A percentile compares a stretch with the other conserved stretches of the same genome.
These are phyloP conservation scores for Lactarius sanguifluus DNA, from an alignment of 768 basidiomycete species.

Conservation along the genomic window DNA sequence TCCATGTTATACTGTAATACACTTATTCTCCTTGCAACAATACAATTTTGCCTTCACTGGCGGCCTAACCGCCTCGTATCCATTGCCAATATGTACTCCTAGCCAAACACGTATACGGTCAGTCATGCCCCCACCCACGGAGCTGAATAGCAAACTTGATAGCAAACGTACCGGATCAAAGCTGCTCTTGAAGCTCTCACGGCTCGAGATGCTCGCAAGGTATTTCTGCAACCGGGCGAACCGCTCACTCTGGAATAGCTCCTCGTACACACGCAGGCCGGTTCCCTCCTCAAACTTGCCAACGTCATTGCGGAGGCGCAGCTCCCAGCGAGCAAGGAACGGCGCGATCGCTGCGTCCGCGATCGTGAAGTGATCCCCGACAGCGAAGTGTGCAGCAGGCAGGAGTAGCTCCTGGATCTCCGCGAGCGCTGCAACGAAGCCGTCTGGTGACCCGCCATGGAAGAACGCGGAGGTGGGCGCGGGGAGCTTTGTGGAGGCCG, in stretches of 20 bases:
- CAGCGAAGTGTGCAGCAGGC: constrained; percentile 40
- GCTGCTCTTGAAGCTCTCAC: constrained; percentile 53
- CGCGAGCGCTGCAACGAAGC: constrained; percentile 44
- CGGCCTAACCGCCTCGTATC: background rate
- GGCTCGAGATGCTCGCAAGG: constrained; percentile 43
- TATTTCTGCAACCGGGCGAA: constrained; percentile 51
- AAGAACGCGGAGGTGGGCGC: constrained; percentile 38
- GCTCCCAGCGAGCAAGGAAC: constrained; percentile 51
- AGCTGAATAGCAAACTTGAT: constrained; percentile 33
- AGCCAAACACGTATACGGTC: background rate
- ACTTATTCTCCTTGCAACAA: background rate
- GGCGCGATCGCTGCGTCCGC: constrained; percentile 61
- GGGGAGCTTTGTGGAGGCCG: constrained; percentile 44
- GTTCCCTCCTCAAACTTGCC: constrained; percentile 43
- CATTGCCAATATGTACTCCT: background rate
- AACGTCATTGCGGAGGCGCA: constrained; percentile 47
- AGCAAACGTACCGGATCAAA: constrained; percentile 47
- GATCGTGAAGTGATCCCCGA: constrained; percentile 47
- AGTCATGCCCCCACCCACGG: constrained; percentile 10
- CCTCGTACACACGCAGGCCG: constrained; percentile 43
- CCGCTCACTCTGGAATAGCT: constrained; percentile 41
- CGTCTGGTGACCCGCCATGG: constrained; percentile 40
- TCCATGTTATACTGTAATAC: background rate
- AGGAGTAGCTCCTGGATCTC: constrained; percentile 50
- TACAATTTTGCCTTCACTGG: constrained; percentile 25